Conservation (phyloP, 306 rosid genomes). For the Malus sylvestris region DNA sequence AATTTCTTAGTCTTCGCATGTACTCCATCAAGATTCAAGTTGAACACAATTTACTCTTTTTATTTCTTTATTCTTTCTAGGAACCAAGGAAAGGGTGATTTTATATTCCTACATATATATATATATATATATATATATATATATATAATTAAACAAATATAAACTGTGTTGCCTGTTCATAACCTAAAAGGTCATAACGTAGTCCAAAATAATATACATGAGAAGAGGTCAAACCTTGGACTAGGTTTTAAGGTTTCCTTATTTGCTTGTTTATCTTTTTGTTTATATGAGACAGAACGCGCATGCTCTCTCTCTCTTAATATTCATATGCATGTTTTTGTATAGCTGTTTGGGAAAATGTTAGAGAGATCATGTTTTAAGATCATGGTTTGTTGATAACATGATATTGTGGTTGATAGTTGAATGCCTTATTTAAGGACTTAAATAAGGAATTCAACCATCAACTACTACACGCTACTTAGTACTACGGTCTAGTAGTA, state of each 20-base stretch:
- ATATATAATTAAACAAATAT: conserved; percentile 5
- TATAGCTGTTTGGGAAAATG: neutral
- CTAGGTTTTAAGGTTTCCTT: conserved; percentile 37
- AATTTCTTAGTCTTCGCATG: conserved; percentile 25
- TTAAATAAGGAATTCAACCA: too few species aligned
- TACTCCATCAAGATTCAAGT: conserved; percentile 32
- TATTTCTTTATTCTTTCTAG: neutral
- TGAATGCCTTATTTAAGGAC: too few species aligned
- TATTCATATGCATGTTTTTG: conserved; percentile 1
- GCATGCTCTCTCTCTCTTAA: neutral
- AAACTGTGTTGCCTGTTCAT: conserved; percentile 15
- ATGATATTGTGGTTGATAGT: too few species aligned
- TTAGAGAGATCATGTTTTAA: too few species aligned
- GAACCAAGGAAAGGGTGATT: neutral
- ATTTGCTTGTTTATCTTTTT: conserved; percentile 18
- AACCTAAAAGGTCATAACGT: conserved; percentile 18
- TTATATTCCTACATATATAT: too few species aligned
- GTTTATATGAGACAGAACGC: neutral
- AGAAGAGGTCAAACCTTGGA: conserved; percentile 49
- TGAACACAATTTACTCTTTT: too few species aligned
- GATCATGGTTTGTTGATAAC: neutral
- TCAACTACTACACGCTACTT: too few species aligned
- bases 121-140: too few species aligned
- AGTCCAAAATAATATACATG: neutral
- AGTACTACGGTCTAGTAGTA: too few species aligned